Conservation (phyloP, 2,329 filamentous ascomycete genomes). For the Tolypocladium tropicale region DNA sequence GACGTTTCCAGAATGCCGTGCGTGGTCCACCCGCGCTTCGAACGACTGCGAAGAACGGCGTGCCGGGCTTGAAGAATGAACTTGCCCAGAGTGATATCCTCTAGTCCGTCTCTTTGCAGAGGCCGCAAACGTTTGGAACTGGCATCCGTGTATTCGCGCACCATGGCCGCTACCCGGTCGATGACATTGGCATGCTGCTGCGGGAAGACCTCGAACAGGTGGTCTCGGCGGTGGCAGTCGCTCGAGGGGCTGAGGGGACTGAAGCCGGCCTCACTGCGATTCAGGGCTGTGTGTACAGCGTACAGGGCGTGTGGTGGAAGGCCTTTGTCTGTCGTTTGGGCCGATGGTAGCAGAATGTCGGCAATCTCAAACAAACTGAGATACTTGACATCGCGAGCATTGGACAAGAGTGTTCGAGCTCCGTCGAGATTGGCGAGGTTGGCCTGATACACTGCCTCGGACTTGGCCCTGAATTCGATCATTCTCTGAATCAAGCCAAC, state of each 20-base stretch:
- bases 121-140: conserved; percentile 7
- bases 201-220: conserved; percentile 48
- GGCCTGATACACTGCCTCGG: conserved; percentile 35
- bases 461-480: conserved; percentile 29
- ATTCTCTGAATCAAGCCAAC: conserved; percentile 35
- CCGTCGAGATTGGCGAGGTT: conserved; percentile 38
- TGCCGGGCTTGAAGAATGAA: conserved; percentile 41
- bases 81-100: conserved; percentile 17
- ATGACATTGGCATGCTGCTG: conserved; percentile 17
- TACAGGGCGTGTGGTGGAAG: conserved; percentile 46
- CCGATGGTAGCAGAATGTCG: conserved; percentile 27
- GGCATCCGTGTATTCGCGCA: conserved; percentile 19
- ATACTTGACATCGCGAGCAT: conserved; percentile 27
- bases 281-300: conserved; percentile 58
- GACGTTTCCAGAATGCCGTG: conserved; percentile 33
- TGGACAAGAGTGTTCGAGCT: conserved; percentile 30
- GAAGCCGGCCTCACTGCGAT: conserved; percentile 50
- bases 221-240: conserved; percentile 35
- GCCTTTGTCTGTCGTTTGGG: conserved; percentile 22
- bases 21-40: conserved; percentile 35
- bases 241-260: conserved; percentile 38
- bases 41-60: conserved; percentile 41
- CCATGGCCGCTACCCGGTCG: conserved; percentile 18
- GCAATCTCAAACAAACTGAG: conserved; percentile 42
- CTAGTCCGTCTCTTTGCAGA: conserved; percentile 9